These are phyloP conservation scores for Lagerstroemia speciosa DNA, from an alignment of 345 rosid species.

Conservation along the genomic window DNA sequence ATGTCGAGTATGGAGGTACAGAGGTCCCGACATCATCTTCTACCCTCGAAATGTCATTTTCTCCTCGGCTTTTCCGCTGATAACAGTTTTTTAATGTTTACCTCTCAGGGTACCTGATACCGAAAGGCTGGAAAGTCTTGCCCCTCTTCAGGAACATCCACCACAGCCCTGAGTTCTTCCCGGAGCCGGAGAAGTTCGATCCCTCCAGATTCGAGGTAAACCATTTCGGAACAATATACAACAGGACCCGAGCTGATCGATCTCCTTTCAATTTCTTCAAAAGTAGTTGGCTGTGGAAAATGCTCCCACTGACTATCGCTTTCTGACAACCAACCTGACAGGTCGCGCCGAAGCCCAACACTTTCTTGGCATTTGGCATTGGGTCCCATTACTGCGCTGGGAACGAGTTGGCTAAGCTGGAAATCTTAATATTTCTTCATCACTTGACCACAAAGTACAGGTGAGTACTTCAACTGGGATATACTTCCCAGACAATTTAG, in stretches of 20 bases:
- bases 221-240: not conserved
- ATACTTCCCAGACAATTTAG: not conserved
- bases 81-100: no score
- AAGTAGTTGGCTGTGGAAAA: no score
- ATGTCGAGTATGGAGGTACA: conserved; percentile 34
- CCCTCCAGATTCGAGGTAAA: conserved; percentile 84
- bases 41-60: not conserved
- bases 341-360: conserved; percentile 32
- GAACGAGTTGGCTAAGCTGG: conserved; percentile 45
- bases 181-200: conserved; percentile 63
- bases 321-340: conserved; percentile 9
- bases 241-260: not conserved
- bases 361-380: conserved; percentile 44
- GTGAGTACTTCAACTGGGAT: conserved; percentile 10
- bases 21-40: not conserved
- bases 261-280: not conserved
- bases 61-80: no score
- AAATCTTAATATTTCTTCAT: conserved; percentile 35
- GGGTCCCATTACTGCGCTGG: conserved; percentile 48
- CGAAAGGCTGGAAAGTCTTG: conserved; percentile 92
- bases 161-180: conserved; percentile 60
- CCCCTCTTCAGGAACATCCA: conserved; percentile 88
- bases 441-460: conserved; percentile 42
- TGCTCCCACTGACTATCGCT: not conserved
- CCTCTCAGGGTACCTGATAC: conserved; percentile 64